A percentile compares a stretch with the other conserved stretches of the same genome.
Conservation (phyloP, 352 stramenopile genomes). For the Blastocystis sp. region DNA sequence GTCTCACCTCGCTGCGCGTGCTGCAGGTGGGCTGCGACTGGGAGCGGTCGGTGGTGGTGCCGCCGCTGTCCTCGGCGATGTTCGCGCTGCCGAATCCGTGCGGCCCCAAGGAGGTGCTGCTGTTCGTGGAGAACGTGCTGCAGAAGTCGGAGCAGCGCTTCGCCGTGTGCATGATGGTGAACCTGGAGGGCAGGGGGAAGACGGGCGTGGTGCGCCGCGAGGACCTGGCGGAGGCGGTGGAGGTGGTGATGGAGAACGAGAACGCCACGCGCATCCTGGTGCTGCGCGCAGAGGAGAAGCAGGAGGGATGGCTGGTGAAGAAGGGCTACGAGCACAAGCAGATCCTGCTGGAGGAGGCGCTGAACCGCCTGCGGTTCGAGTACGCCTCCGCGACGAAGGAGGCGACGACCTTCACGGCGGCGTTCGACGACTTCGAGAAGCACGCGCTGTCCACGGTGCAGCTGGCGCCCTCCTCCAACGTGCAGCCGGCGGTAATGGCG, state of each 20-base stretch:
- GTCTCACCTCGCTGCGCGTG: background rate
- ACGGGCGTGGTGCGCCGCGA: background rate
- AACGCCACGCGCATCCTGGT: slow-evolving; percentile 15
- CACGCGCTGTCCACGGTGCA: background rate
- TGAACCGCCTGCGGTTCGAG: background rate
- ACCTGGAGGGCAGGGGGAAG: slow-evolving; percentile 2
- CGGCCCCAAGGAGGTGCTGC: background rate
- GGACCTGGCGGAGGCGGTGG: background rate
- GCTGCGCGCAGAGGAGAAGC: background rate
- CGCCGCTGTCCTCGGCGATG: slow-evolving; percentile 10
- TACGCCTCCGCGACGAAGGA: background rate
- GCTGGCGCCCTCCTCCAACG: background rate
- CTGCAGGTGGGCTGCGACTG: slow-evolving; percentile 25
- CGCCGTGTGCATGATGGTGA: background rate
- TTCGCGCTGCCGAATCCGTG: slow-evolving; percentile 15
- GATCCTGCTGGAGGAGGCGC: background rate
- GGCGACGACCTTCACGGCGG: background rate
- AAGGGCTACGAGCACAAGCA: background rate
- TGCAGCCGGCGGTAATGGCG: background rate
- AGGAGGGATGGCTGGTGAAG: background rate
- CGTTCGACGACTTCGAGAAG: slow-evolving; percentile 30
- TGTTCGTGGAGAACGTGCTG: slow-evolving; percentile 20
- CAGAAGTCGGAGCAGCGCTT: background rate
- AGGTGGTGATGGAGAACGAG: slow-evolving; percentile 30
- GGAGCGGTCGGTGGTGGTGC: background rate